phyloP scores from a whole-genome alignment of 495 filamentous ascomycete genomes.

The Lepraria neglecta region DNA sequence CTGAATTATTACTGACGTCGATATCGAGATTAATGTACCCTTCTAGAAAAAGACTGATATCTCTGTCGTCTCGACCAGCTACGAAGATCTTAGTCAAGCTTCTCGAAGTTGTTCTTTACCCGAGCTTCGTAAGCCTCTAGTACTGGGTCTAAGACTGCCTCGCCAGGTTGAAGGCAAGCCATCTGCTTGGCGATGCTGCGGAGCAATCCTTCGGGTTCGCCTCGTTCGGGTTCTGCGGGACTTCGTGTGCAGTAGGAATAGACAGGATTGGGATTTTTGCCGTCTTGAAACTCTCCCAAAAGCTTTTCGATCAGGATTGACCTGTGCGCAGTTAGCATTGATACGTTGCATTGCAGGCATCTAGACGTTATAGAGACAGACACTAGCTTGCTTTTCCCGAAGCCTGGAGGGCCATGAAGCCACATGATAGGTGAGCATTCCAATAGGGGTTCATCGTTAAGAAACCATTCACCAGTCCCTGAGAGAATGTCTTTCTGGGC shows the following conservation, averaged over 20 bases:
- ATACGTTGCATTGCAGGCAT: not conserved
- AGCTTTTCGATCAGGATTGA: not conserved
- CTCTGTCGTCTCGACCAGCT: not conserved
- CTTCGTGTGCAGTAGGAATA: slow-evolving; percentile 1
- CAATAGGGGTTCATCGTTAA: slow-evolving; percentile 1
- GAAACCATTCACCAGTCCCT: slow-evolving; percentile 19
- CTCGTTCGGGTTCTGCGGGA: not conserved
- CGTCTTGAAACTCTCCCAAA: not conserved
- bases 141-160: not conserved
- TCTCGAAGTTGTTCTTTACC: not conserved
- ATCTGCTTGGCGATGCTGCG: not conserved
- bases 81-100: not conserved
- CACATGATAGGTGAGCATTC: slow-evolving; percentile 15
- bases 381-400: slow-evolving; percentile 18
- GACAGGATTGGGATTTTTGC: not conserved
- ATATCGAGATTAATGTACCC: slow-evolving; percentile 12
- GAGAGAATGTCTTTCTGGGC: slow-evolving; percentile 10
- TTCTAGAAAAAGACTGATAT: not conserved
- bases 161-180: not conserved
- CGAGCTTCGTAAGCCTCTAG: not conserved
- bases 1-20: slow-evolving; percentile 5
- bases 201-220: not conserved
- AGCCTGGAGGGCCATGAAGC: slow-evolving; percentile 15
- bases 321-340: not conserved
- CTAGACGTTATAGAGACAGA: not conserved